Evolutionary conservation across 164 flowering plant species (phyloP), one percentile per base, ranked within the genome.

Genomic region (Vitis rupestris): DNA sequence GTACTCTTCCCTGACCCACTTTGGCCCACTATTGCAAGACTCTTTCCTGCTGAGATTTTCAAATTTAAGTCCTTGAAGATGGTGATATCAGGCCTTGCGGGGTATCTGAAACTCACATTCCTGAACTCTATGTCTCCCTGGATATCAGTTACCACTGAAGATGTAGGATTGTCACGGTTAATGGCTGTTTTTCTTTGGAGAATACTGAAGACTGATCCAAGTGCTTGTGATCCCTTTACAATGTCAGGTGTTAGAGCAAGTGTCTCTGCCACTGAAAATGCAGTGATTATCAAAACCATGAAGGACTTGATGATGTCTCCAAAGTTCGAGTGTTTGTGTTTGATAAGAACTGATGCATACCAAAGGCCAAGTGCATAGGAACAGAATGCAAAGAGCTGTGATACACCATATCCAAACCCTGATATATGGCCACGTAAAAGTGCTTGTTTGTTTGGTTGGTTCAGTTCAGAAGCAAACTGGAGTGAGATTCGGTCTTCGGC

Each of bases 1-100:
- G 93, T 86, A 55, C 94, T 89, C 81, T 93, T 93, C 8, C 98
- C 98, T 9, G 93, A 89, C 11, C 97, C 98, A 67, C 98, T 93
- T 74, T 74, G 89, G 12, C 98, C 98, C 0, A 93, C 96, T n/a
- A 93, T 63, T n/a, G 94, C 97, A 30, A 90, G 76, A 55, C 88
- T 88, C 72, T 79, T 84, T 31, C 95, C 97, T 29, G 87, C 81
- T 9, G 76, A 30, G 5, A 88, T 74, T 51, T 65, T 73, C 13
- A 89, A 78, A 66, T 73, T 84, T 68, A 90, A 72, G 14, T 78
- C 80, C 55, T 84, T 69, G 9, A 93, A 79, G 49, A 93, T 77
- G 49, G 70, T 23, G 16, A 86, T 59, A 65, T 87, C 88, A 7
- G 94, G 93, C 71, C 93, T 82, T n/a, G 78, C 31, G 1, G 93